Evolutionary conservation across 805 yeast genomes (phyloP), one percentile per base, ranked within the genome.

Genomic region (Teunomyces gatunensis): DNA sequence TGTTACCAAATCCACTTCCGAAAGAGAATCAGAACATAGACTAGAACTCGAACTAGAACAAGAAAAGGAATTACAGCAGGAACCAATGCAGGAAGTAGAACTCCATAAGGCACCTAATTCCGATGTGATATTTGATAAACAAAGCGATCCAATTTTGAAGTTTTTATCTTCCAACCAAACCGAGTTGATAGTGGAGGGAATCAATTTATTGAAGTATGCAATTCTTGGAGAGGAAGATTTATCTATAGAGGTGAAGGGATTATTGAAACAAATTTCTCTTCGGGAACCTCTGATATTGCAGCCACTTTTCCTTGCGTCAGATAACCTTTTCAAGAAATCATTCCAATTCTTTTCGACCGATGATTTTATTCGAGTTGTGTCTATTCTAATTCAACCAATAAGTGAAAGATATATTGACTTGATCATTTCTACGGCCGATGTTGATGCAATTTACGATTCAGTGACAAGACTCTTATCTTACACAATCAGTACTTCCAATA

Each of bases 191-290:
- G 48, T 45, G 0, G 76, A 73, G 51, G 78, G 77, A 4, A 55
- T 74, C 3, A 58, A 59, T 35, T 52, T 72, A 21, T 57, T 74
- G 36, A 67, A 66, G 39, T 68, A 62, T 52, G 75, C 78, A 0
- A 59, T 74, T 3, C 54, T 67, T 43, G 67, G 64, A 1, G 64
- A 63, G 17, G 78, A 73, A 42, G 66, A 61, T 10, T 47, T 70
- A 21, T 56, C 73, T 0, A 17, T 45, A 1, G 64, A 61, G 34
- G 49, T 67, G 2, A 52, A 50, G 21, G 47, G 44, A 0, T 52
- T 60, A n/a, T 47, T 73, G 12, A 56, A 52, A 20, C 56, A 51
- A 13, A 59, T 69, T 11, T 66, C 75, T 2, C 50, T 65, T 3
- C 42, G 59, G 9, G 57, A 69, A 30, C 73, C 75, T 0, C 46